Conservation (phyloP, 192 early-diverging fungal genomes). For the Coemansia sp. region DNA sequence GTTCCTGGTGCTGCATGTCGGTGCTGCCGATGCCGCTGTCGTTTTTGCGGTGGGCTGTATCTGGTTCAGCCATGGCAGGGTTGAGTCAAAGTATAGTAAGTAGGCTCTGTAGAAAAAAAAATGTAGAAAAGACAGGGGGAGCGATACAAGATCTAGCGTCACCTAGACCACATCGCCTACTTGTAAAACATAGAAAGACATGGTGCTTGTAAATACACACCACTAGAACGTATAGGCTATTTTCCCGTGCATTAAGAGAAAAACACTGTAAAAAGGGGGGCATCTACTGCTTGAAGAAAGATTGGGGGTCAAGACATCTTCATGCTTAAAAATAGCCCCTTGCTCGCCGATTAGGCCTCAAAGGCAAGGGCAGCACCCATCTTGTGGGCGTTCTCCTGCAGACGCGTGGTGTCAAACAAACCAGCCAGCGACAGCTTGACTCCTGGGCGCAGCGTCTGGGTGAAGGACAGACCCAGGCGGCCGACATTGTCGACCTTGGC, state of each 20-base stretch:
- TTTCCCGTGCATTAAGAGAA: background rate
- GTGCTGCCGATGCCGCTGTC: slow-evolving; percentile 3
- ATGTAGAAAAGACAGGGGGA: too few species aligned
- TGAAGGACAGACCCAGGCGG: slow-evolving; percentile 89
- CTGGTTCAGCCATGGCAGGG: background rate
- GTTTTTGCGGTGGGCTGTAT: background rate
- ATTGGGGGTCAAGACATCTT: background rate
- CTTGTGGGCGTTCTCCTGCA: slow-evolving; percentile 93
- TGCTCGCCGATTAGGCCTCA: slow-evolving; percentile 69
- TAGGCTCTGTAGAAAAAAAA: too few species aligned
- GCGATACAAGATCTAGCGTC: too few species aligned
- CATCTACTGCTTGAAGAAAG: background rate
- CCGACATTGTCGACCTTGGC: slow-evolving; percentile 82
- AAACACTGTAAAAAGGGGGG: too few species aligned
- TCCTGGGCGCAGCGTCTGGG: slow-evolving; percentile 86
- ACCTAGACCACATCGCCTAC: too few species aligned
- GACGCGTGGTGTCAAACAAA: slow-evolving; percentile 88
- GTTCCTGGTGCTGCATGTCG: background rate
- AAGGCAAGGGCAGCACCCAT: slow-evolving; percentile 87
- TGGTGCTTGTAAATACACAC: too few species aligned
- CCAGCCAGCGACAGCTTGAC: slow-evolving; percentile 93
- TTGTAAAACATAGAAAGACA: too few species aligned
- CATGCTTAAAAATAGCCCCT: slow-evolving; percentile 1
- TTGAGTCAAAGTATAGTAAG: too few species aligned
- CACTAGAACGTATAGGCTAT: slow-evolving; percentile 5